Conservation (phyloP, 257 asterid genomes). For the Capsicum pubescens region DNA sequence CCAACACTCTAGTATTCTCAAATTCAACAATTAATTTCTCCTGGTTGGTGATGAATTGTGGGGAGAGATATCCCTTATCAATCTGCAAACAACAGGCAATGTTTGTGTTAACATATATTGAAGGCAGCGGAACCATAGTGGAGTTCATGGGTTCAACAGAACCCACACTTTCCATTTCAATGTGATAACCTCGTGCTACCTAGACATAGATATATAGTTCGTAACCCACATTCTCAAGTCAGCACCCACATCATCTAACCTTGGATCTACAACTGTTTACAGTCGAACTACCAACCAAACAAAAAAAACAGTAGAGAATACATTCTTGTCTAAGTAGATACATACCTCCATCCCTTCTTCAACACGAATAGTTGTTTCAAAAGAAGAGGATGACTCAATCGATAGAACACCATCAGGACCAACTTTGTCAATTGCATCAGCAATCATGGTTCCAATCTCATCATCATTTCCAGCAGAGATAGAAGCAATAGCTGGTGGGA, state of each 20-base stretch:
- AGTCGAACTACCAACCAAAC: background rate
- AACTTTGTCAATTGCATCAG: constrained; percentile 96
- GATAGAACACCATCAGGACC: constrained; percentile 99
- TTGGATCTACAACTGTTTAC: constrained; percentile 1
- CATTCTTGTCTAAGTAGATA: constrained; percentile 17
- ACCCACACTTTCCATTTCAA: background rate
- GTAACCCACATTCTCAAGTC: constrained; percentile 15
- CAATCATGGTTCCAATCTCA: constrained; percentile 80
- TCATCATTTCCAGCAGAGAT: constrained; percentile 97
- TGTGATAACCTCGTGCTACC: background rate
- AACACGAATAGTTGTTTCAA: constrained; percentile 91
- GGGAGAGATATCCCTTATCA: constrained; percentile 93
- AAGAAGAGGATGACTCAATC: constrained; percentile 95
- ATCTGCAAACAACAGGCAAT: constrained; percentile 49
- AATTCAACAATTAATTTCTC: constrained; percentile 91
- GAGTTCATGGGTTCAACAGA: background rate
- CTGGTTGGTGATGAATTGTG: constrained; percentile 91
- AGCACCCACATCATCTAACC: background rate
- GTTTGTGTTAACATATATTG: background rate
- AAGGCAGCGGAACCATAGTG: background rate
- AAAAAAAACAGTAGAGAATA: background rate
- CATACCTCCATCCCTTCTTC: constrained; percentile 99
- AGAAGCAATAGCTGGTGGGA: constrained; percentile 74
- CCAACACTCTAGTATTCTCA: constrained; percentile 76
- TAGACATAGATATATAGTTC: background rate